Percentiles rank a stretch among this genome's conserved stretches.
Evolutionary conservation across 73 alveolate species (phyloP).

Genomic region (Durusdinium trenchii): DNA sequence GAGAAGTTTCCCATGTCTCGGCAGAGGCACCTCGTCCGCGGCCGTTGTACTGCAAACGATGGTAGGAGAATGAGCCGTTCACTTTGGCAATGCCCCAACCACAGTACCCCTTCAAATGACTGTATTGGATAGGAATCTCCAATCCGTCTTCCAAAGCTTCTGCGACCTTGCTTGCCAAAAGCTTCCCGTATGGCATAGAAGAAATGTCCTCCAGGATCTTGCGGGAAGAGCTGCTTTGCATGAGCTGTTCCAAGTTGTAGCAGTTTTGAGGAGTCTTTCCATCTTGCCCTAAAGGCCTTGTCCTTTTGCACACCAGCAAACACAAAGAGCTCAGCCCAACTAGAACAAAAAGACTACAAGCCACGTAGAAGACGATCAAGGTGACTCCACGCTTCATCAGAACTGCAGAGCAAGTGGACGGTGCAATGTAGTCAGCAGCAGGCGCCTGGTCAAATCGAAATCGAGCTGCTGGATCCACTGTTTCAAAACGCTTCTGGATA

Average conservation of each 20-base stretch:
- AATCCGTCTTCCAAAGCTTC: conserved; percentile 84
- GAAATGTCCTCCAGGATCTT: conserved; percentile 83
- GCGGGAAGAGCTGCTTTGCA: conserved; percentile 65
- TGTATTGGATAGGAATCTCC: conserved; percentile 76
- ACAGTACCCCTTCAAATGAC: conserved; percentile 68
- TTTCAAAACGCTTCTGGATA: conserved; percentile 68
- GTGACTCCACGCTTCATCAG: conserved; percentile 86
- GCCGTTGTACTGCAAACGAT: conserved; percentile 92
- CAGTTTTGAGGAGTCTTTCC: conserved; percentile 48
- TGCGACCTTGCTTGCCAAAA: conserved; percentile 70
- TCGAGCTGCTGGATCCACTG: conserved; percentile 33
- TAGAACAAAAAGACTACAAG: conserved; percentile 58
- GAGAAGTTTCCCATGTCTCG: conserved; percentile 81
- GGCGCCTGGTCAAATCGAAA: conserved; percentile 35
- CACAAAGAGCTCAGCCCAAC: conserved; percentile 76
- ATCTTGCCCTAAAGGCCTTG: neutral
- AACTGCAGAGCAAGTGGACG: conserved; percentile 60
- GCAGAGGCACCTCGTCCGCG: conserved; percentile 81
- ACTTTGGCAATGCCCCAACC: conserved; percentile 93
- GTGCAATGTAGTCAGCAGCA: conserved; percentile 5
- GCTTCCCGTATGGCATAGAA: conserved; percentile 69
- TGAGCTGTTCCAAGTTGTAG: conserved; percentile 83
- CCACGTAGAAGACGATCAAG: conserved; percentile 66
- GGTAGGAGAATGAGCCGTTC: conserved; percentile 61
- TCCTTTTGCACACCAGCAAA: conserved; percentile 33